phyloP scores from a whole-genome alignment of 495 filamentous ascomycete species.

The Amphirosellinia nigrospora region DNA sequence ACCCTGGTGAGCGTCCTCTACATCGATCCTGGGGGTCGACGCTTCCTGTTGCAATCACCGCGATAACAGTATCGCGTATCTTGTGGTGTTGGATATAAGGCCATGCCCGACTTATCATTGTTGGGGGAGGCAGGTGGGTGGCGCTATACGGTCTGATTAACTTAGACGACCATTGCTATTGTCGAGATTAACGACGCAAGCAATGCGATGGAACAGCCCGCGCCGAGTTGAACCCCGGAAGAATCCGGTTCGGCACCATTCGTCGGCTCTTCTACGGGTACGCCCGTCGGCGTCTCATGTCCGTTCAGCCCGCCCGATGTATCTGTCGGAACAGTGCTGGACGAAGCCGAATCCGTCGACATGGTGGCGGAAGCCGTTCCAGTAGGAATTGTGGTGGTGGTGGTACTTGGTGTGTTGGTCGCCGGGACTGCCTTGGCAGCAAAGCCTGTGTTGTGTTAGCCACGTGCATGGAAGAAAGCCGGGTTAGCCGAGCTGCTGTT shows the following conservation, averaged over 20 bases:
- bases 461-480: neutral
- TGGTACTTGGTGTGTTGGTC: constrained; percentile 25
- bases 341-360: neutral
- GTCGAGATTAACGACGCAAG: constrained; percentile 11
- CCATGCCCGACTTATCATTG: neutral
- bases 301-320: constrained; percentile 6
- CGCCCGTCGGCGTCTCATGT: constrained; percentile 14
- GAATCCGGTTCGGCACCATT: constrained; percentile 3
- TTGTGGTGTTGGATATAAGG: neutral
- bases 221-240: neutral
- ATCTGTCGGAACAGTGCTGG: neutral
- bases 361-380: constrained; percentile 1
- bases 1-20: neutral
- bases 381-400: constrained; percentile 27
- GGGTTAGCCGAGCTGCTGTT: neutral
- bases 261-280: constrained; percentile 1
- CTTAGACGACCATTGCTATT: constrained; percentile 8
- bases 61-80: neutral
- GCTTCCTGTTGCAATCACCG: neutral
- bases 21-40: neutral
- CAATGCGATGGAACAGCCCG: constrained; percentile 13
- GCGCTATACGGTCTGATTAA: neutral
- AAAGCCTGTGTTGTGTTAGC: constrained; percentile 40
- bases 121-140: neutral
- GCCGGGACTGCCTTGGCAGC: constrained; percentile 40